phyloP scores from a whole-genome alignment of 192 early-diverging fungal genomes.

The Dissophora ornata region DNA sequence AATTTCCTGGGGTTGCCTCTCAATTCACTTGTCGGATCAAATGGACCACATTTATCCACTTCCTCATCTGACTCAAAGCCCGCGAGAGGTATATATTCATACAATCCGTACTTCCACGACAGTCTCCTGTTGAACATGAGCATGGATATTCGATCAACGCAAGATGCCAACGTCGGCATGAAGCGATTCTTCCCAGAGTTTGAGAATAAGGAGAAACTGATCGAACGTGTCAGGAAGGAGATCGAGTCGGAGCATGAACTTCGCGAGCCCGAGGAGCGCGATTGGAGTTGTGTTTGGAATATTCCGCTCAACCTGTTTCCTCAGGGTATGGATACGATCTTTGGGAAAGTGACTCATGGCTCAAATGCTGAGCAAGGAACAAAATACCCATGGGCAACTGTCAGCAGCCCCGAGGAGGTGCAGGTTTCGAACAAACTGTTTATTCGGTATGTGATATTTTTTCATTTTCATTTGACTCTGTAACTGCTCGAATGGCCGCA shows the following conservation, averaged over 20 bases:
- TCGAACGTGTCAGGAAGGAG: slow-evolving; percentile 23
- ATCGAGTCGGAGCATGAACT: slow-evolving; percentile 15
- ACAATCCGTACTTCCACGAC: slow-evolving; percentile 41
- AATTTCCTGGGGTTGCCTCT: slow-evolving; percentile 60
- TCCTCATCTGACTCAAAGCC: background rate
- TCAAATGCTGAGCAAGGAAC: background rate
- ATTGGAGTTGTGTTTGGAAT: slow-evolving; percentile 40
- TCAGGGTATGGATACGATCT: slow-evolving; percentile 15
- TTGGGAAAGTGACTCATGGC: slow-evolving; percentile 11
- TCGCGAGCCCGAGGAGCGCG: slow-evolving; percentile 21
- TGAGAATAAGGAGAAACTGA: slow-evolving; percentile 8
- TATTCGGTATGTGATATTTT: slow-evolving; percentile 11
- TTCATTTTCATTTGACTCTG: background rate
- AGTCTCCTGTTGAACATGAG: slow-evolving; percentile 24
- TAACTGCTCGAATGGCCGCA: too few relatives aligned
- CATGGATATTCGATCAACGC: slow-evolving; percentile 11
- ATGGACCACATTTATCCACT: background rate
- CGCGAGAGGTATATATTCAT: background rate
- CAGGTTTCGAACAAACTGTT: slow-evolving; percentile 22
- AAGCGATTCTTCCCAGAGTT: slow-evolving; percentile 34
- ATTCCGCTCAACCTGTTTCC: slow-evolving; percentile 24
- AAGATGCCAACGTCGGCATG: slow-evolving; percentile 13
- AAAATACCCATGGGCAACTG: slow-evolving; percentile 28
- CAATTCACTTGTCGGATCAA: slow-evolving; percentile 50
- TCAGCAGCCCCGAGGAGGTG: slow-evolving; percentile 29